Conservation (phyloP, 805 yeast species). For the Groenewaldozyma tartarivorans region DNA sequence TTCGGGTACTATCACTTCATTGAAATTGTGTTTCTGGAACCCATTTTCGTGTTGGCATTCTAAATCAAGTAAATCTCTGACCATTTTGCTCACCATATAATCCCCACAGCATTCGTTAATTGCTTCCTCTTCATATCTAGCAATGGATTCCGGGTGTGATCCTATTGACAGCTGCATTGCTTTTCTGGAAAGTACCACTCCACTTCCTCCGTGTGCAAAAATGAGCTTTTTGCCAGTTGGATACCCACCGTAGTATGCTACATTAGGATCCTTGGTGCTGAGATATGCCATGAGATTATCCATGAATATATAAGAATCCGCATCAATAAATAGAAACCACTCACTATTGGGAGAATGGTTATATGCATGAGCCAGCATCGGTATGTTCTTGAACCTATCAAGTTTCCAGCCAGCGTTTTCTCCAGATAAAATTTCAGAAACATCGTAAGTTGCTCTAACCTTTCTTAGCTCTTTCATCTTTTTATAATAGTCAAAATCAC, state of each 20-base stretch:
- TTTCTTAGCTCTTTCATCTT: conserved; percentile 17
- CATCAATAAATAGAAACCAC: conserved; percentile 32
- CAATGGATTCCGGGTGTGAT: conserved; percentile 15
- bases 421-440: conserved; percentile 8
- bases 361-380: conserved; percentile 29
- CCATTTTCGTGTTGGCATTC: conserved; percentile 8
- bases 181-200: conserved; percentile 26
- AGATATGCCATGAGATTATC: conserved; percentile 23
- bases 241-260: conserved; percentile 26
- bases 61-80: conserved; percentile 14
- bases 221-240: conserved; percentile 16
- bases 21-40: conserved; percentile 27
- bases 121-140: conserved; percentile 13
- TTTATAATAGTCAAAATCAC: conserved; percentile 21
- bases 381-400: conserved; percentile 30
- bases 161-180: conserved; percentile 24
- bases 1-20: conserved; percentile 8
- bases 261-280: conserved; percentile 18
- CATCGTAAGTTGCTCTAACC: conserved; percentile 14
- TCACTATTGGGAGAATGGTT: conserved; percentile 19
- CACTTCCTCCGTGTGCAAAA: conserved; percentile 34
- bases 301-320: conserved; percentile 25
- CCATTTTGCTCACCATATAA: conserved; percentile 21
- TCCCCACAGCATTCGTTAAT: conserved; percentile 29
- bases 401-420: conserved; percentile 27